These are phyloP conservation scores for Giardia muris DNA, from an alignment of 208 protist genomes.

Conservation along the genomic window DNA sequence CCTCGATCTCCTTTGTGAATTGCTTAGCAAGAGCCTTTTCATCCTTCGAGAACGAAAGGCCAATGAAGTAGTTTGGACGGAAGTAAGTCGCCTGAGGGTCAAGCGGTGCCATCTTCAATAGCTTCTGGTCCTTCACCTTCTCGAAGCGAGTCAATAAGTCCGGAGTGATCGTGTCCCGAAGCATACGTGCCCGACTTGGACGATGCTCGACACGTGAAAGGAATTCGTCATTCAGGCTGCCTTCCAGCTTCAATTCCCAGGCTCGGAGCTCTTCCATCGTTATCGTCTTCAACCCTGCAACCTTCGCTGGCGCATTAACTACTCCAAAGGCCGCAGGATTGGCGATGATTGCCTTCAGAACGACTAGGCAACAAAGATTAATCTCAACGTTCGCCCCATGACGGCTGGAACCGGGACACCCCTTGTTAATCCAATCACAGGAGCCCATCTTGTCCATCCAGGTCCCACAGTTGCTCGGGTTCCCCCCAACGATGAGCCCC, in stretches of 20 bases:
- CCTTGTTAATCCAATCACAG: constrained; percentile 40
- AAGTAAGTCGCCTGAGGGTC: neutral
- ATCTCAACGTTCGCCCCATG: constrained; percentile 57
- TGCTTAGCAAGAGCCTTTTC: constrained; percentile 12
- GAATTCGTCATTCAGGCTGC: neutral
- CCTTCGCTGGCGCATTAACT: neutral
- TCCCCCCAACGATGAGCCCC: constrained; percentile 51
- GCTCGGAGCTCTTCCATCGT: neutral
- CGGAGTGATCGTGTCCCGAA: neutral
- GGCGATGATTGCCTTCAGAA: neutral
- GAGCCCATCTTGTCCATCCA: constrained; percentile 67
- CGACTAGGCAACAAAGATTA: neutral
- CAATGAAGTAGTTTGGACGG: constrained; percentile 25
- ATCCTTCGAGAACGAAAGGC: constrained; percentile 16
- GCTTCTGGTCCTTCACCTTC: neutral
- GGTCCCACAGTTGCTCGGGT: constrained; percentile 53
- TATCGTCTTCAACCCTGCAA: neutral
- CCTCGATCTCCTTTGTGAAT: constrained; percentile 23
- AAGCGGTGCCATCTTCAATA: neutral
- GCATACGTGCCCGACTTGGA: neutral
- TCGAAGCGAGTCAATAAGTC: neutral
- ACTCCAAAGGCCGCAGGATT: neutral
- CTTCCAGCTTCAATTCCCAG: neutral
- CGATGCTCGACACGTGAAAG: neutral
- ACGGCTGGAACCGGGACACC: constrained; percentile 51